These are phyloP conservation scores for Phytophthora sp. DNA, from an alignment of 352 stramenopile genomes.

Conservation along the genomic window DNA sequence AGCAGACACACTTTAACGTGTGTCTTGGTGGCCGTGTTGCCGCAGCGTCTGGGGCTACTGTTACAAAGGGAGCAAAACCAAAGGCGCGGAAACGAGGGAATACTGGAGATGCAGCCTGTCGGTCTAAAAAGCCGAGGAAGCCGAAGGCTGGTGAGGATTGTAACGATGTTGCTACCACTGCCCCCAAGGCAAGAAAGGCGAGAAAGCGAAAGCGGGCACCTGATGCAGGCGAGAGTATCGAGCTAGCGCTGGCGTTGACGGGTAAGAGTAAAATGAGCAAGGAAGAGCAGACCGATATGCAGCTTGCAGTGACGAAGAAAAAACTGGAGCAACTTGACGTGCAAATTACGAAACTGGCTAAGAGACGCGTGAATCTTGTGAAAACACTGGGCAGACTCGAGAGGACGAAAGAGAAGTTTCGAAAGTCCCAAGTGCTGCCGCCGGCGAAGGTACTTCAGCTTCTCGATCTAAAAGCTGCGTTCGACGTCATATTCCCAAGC, in stretches of 20 bases:
- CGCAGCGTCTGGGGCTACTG: neutral
- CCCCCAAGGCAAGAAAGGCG: constrained; percentile 32
- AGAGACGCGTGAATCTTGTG: constrained; percentile 47
- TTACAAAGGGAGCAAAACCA: neutral
- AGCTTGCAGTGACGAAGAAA: constrained; percentile 48
- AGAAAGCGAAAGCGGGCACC: constrained; percentile 37
- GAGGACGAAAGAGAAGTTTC: constrained; percentile 53
- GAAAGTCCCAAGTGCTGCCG: constrained; percentile 45
- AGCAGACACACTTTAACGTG: constrained; percentile 40
- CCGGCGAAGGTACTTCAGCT: constrained; percentile 38
- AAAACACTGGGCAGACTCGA: constrained; percentile 58
- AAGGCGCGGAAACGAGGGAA: constrained; percentile 35
- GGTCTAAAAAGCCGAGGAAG: constrained; percentile 30
- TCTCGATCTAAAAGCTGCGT: constrained; percentile 32
- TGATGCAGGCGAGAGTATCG: constrained; percentile 21
- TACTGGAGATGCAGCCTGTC: constrained; percentile 7
- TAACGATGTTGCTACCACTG: constrained; percentile 4
- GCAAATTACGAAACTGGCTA: constrained; percentile 53
- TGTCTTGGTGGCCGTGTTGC: constrained; percentile 41
- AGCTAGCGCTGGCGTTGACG: constrained; percentile 50
- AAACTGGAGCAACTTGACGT: constrained; percentile 58
- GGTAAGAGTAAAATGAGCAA: constrained; percentile 43
- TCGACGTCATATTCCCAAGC: constrained; percentile 39
- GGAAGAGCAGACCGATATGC: constrained; percentile 50
- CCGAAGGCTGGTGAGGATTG: constrained; percentile 6